phyloP scores from a whole-genome alignment of 345 rosid species.

The Dovyalis caffra region DNA sequence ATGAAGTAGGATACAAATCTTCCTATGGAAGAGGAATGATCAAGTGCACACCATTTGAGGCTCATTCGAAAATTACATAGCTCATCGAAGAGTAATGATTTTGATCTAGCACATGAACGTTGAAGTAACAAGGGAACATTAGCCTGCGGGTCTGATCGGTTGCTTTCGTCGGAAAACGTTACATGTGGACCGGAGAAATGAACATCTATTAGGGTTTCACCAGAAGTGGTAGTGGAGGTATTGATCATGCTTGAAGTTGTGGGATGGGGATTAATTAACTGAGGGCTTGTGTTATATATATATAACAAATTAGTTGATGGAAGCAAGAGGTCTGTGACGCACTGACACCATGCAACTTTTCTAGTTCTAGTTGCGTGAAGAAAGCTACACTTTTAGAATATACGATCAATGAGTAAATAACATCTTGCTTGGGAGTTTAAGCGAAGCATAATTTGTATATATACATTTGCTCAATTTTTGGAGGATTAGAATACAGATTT shows the following conservation, averaged over 20 bases:
- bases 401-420: not conserved
- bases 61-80: slow-evolving; percentile 49
- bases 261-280: not conserved
- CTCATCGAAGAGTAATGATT: slow-evolving; percentile 43
- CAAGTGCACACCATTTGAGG: slow-evolving; percentile 66
- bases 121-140: slow-evolving; percentile 14
- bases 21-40: slow-evolving; percentile 58
- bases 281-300: not conserved
- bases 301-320: not conserved
- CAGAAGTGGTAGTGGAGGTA: slow-evolving; percentile 6
- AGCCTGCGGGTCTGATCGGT: not conserved
- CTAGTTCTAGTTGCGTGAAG: not conserved
- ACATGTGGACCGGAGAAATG: not conserved
- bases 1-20: slow-evolving; percentile 46
- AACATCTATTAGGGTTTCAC: not conserved
- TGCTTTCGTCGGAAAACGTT: not conserved
- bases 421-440: too few species aligned
- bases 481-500: too few species aligned
- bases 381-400: not conserved
- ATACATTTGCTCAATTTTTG: too few species aligned
- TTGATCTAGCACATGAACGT: slow-evolving; percentile 33
- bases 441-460: too few species aligned
- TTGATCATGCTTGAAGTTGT: slow-evolving; percentile 10
- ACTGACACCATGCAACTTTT: not conserved
- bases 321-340: not conserved